These are phyloP conservation scores for Rubroboletus pulcherrimus DNA, from an alignment of 768 basidiomycete species.

Conservation along the genomic window DNA sequence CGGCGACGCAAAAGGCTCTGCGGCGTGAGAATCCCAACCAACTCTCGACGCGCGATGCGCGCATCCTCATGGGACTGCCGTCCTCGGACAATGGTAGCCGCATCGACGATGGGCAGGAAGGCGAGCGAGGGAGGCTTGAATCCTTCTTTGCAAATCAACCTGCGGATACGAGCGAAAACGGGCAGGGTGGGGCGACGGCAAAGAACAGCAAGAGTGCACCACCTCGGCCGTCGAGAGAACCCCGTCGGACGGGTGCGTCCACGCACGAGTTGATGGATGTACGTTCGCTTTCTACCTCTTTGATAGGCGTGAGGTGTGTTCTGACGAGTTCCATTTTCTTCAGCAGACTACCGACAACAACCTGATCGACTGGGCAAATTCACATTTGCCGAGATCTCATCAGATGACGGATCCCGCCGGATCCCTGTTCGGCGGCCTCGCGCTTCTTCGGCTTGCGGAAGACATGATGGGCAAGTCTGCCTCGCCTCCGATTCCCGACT, in stretches of 20 bases:
- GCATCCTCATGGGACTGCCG: constrained; percentile 65
- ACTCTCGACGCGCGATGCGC: constrained; percentile 75
- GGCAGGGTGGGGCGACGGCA: constrained; percentile 13
- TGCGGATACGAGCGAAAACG: constrained; percentile 15
- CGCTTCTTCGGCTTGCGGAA: constrained; percentile 83
- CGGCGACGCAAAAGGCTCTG: constrained; percentile 82
- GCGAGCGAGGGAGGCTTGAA: constrained; percentile 49
- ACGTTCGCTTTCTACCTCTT: neutral
- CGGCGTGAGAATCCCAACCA: constrained; percentile 83
- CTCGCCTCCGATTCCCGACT: constrained; percentile 71
- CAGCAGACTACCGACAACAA: constrained; percentile 37
- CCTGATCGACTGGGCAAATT: constrained; percentile 89
- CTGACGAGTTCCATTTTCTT: neutral
- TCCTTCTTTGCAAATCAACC: constrained; percentile 52
- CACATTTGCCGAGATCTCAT: constrained; percentile 62
- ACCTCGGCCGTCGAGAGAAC: constrained; percentile 66
- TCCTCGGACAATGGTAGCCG: constrained; percentile 23
- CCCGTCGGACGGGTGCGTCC: constrained; percentile 41
- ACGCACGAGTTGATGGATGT: constrained; percentile 22
- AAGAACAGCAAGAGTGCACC: constrained; percentile 36
- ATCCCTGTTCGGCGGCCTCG: constrained; percentile 62
- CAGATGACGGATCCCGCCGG: constrained; percentile 47
- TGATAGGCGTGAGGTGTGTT: neutral
- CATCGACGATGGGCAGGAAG: constrained; percentile 27
- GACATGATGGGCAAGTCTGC: constrained; percentile 63